phyloP scores from a whole-genome alignment of 78 protist species.

The Monocercomonoides exilis region DNA sequence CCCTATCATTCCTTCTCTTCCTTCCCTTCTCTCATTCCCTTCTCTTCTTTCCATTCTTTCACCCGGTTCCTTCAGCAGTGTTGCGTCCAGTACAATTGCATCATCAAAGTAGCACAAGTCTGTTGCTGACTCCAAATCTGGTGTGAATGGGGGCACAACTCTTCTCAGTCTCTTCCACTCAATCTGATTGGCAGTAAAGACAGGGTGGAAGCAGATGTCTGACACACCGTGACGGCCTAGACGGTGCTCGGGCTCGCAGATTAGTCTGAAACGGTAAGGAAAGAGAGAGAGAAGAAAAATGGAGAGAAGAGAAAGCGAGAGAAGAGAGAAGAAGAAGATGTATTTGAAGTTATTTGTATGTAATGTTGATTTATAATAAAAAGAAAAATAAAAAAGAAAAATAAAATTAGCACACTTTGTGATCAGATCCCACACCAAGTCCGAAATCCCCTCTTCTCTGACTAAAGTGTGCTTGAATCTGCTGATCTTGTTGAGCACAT shows the following conservation, averaged over 20 bases:
- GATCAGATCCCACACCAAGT: background rate
- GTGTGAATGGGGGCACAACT: background rate
- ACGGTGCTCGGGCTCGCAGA: background rate
- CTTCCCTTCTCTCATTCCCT: too few species aligned
- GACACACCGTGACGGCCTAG: background rate
- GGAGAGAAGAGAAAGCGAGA: background rate
- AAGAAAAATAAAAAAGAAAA: background rate
- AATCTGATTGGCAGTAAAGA: background rate
- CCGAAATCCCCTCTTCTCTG: background rate
- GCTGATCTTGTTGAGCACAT: background rate
- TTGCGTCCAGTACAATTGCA: background rate
- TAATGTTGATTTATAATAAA: background rate
- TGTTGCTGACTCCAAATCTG: background rate
- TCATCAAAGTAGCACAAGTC: slow-evolving; percentile 7
- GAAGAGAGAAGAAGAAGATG: background rate
- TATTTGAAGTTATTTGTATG: background rate
- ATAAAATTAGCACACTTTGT: background rate
- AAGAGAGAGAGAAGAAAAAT: background rate
- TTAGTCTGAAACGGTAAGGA: background rate
- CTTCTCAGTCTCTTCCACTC: background rate
- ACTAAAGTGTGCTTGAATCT: background rate
- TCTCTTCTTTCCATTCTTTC: too few species aligned
- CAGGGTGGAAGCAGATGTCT: background rate
- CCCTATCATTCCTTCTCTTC: too few species aligned
- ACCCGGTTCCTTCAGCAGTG: too few species aligned